Conservation (phyloP, 768 basidiomycete species). For the Tremella mesenterica region DNA sequence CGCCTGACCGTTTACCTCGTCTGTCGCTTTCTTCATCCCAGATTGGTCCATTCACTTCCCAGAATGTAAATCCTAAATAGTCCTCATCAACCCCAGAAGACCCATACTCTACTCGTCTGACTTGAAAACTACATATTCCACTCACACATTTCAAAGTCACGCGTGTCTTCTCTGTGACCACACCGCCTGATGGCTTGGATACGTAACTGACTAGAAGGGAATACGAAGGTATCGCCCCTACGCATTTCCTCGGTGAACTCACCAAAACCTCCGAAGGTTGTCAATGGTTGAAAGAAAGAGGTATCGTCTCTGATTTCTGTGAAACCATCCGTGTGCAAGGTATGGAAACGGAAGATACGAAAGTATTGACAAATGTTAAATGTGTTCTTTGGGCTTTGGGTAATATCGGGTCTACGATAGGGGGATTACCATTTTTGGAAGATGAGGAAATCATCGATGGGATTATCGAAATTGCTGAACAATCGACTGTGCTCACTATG, state of each 20-base stretch:
- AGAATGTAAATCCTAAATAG: no score
- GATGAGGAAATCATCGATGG: constrained; percentile 88
- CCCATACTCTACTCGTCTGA: background rate
- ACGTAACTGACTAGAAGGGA: constrained; percentile 13
- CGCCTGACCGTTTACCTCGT: background rate
- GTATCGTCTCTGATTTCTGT: constrained; percentile 82
- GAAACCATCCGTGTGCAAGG: constrained; percentile 82
- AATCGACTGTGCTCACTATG: constrained; percentile 79
- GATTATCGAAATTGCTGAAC: constrained; percentile 81
- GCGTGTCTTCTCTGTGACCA: no score
- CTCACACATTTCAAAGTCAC: no score
- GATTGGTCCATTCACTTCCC: no score
- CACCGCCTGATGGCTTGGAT: no score
- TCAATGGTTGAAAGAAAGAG: constrained; percentile 77
- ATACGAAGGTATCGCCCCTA: constrained; percentile 58
- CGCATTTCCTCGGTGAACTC: constrained; percentile 97
- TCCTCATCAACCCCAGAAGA: background rate
- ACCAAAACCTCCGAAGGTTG: constrained; percentile 93
- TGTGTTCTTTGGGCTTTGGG: constrained; percentile 96
- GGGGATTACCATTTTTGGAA: constrained; percentile 88
- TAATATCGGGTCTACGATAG: constrained; percentile 79
- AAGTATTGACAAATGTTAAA: constrained; percentile 80
- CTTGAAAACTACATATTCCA: no score
- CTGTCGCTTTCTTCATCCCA: no score
- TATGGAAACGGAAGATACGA: constrained; percentile 70